Evolutionary conservation across 1,284 basidiomycete species (phyloP).

Genomic region (Ganoderma leucocontextum): DNA sequence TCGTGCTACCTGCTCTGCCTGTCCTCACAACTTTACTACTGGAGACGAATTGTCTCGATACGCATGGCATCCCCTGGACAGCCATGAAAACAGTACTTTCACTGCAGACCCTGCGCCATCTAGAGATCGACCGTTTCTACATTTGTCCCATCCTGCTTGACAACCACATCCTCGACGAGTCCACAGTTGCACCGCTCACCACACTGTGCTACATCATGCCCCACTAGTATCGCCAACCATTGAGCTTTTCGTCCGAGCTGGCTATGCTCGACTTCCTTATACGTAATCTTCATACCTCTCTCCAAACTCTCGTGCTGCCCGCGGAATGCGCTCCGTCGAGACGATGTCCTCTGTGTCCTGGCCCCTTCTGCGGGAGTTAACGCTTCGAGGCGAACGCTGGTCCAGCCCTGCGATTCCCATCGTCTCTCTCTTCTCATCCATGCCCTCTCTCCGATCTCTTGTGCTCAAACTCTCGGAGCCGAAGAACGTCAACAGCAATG

Average conservation of each 20-base stretch:
- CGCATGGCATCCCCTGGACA: background rate
- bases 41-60: background rate
- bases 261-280: background rate
- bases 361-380: background rate
- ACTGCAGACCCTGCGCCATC: background rate
- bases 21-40: background rate
- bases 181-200: background rate
- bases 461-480: background rate
- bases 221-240: no score
- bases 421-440: background rate
- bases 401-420: background rate
- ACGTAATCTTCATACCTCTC: no score
- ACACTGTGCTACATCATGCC: background rate
- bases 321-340: background rate
- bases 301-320: background rate
- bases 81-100: conserved; percentile 2
- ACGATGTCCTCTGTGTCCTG: background rate
- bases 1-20: background rate
- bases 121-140: background rate
- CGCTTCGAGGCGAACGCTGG: background rate
- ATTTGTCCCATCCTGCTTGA: background rate
- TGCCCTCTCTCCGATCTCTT: background rate
- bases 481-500: background rate
- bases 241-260: background rate
- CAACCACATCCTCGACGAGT: background rate